Conservation (phyloP, 2,329 filamentous ascomycete genomes). For the Diaporthe ampelina region DNA sequence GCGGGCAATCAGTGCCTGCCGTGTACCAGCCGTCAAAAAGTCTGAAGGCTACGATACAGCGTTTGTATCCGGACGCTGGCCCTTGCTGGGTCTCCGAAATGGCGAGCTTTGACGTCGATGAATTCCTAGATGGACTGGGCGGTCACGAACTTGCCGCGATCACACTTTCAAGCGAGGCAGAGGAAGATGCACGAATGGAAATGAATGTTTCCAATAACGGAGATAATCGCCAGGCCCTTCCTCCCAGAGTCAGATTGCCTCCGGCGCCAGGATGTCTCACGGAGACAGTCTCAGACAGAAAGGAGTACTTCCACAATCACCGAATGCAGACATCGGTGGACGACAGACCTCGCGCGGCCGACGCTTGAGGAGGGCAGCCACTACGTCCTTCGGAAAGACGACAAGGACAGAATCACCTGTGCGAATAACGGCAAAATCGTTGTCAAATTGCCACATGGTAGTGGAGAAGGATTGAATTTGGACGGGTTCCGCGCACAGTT, state of each 20-base stretch:
- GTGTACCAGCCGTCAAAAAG: neutral
- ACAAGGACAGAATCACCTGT: neutral
- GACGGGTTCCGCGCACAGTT: constrained; percentile 3
- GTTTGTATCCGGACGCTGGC: constrained; percentile 10
- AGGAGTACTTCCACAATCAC: neutral
- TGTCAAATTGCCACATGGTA: neutral
- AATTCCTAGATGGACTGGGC: constrained; percentile 16
- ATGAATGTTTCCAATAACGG: neutral
- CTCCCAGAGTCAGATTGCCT: constrained; percentile 15
- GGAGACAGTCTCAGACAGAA: neutral
- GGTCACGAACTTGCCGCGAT: neutral
- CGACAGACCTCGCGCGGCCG: neutral
- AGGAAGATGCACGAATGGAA: neutral
- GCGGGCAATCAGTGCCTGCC: neutral
- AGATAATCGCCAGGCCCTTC: neutral
- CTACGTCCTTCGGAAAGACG: neutral
- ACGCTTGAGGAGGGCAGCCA: neutral
- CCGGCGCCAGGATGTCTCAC: neutral
- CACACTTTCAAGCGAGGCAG: neutral
- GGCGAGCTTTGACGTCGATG: constrained; percentile 24
- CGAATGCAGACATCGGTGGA: neutral
- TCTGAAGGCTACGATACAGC: constrained; percentile 12
- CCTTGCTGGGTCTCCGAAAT: constrained; percentile 16
- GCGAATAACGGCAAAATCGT: neutral
- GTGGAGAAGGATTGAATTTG: neutral